These are phyloP conservation scores for Gloeopeniophorella convolvens DNA, from an alignment of 768 basidiomycete species.

Conservation along the genomic window DNA sequence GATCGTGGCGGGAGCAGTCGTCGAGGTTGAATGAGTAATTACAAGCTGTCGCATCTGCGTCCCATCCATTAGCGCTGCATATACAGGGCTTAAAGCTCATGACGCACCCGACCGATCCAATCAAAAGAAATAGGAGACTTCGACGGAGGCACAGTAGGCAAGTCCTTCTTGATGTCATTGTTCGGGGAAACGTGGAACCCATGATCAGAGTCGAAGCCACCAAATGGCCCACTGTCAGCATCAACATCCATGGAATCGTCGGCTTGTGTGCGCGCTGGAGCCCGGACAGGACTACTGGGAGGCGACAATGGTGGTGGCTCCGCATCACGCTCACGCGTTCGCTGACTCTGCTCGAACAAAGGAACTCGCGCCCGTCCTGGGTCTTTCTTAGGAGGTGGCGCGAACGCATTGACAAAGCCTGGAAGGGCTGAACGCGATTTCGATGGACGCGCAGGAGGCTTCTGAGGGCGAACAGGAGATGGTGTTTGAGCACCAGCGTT, in stretches of 20 bases:
- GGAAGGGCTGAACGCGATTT: conserved; percentile 6
- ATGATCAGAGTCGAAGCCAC: background rate
- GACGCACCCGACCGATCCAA: conserved; percentile 17
- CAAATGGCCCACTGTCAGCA: background rate
- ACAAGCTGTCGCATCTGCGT: conserved; percentile 17
- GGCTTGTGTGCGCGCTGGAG: background rate
- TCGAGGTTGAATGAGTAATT: conserved; percentile 11
- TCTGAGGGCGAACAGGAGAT: background rate
- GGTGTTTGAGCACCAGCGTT: background rate
- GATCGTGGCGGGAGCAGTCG: conserved; percentile 9
- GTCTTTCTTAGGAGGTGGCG: background rate
- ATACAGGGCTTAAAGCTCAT: background rate
- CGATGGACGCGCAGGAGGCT: background rate
- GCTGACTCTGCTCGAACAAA: conserved; percentile 8
- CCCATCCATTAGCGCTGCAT: background rate
- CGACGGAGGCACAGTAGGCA: background rate
- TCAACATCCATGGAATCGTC: conserved; percentile 13
- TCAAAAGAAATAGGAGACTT: conserved; percentile 4
- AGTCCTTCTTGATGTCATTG: background rate
- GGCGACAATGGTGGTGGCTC: background rate
- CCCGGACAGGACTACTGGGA: background rate
- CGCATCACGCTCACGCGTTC: background rate
- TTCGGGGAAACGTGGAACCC: background rate
- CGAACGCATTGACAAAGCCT: conserved; percentile 20
- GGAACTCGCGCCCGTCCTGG: conserved; percentile 5